Evolutionary conservation across 2,329 filamentous ascomycete species (phyloP), one percentile per base, ranked within the genome.

Genomic region (Trichophyton mentagrophytes): DNA sequence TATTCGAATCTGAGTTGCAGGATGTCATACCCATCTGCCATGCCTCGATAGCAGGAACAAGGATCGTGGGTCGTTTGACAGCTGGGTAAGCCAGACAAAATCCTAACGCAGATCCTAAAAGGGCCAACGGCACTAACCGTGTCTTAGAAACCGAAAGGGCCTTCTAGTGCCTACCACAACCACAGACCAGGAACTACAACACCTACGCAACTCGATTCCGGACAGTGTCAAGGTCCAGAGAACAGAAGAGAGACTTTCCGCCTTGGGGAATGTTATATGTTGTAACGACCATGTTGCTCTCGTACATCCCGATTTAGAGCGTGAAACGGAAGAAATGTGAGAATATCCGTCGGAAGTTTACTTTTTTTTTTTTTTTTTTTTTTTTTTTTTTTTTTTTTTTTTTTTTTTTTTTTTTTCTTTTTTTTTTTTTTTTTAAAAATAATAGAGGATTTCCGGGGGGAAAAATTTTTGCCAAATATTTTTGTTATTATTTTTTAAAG

Each of bases 1-100:
- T 97, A 74, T 97, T 99, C 79, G 93, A 99, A 81, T 87, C 92
- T 65, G 93, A 99, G 80, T 83, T 99, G 64, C 90, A 95, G 80
- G 93, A 97, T 79, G 85, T 96, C 65, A 92, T 99, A 69, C 93
- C 93, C 67, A 96, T 96, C 75, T 93, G 90, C 77, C 89, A 93
- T 78, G 91, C 90, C 68, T 96, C 92, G 62, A 97, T 99, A 74
- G 91, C 91, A 64, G 93, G 93, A 68, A 97, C 92, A 44, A 85
- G 93, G 70, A 99, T 99, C 75, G 88, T 99, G 71, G 93, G 93
- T 63, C 87, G 93, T 68, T 83, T 99, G 78, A 97, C 93, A 68
- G 88, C 92, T 73, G 93, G 89, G 86, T 89, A 81, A 70, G 82
- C 72, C 17, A 22, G 15, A 27, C 33, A n/a, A 53, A 11, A 40